Conservation (phyloP, 306 rosid genomes). For the Phaseolus lunatus region DNA sequence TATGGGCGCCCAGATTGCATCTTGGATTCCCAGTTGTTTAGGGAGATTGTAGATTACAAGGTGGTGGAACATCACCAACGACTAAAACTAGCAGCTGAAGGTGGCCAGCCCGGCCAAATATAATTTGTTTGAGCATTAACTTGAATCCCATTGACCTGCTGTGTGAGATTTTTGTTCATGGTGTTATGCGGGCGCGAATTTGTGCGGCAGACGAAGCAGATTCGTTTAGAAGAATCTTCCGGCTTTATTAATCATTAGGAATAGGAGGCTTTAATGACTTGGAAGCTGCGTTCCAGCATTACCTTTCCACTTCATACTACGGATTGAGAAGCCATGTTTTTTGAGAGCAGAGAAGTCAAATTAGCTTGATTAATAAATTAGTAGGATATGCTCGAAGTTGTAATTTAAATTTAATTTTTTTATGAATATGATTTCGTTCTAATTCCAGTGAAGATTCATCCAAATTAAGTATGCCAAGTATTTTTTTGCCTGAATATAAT, state of each 20-base stretch:
- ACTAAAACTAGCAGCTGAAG: slow-evolving; percentile 82
- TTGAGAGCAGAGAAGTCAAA: slow-evolving; percentile 14
- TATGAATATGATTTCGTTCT: not conserved
- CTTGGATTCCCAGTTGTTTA: slow-evolving; percentile 78
- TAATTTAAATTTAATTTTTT: slow-evolving; percentile 27
- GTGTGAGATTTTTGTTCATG: slow-evolving; percentile 1
- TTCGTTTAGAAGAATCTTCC: slow-evolving; percentile 22
- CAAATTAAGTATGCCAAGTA: not conserved
- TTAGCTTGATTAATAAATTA: slow-evolving; percentile 3
- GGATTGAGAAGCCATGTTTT: slow-evolving; percentile 33
- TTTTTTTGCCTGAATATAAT: not conserved
- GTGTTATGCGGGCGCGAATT: slow-evolving; percentile 14
- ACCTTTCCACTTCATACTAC: slow-evolving; percentile 24
- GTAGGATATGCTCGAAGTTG: slow-evolving; percentile 22
- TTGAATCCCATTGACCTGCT: slow-evolving; percentile 18
- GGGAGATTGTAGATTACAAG: slow-evolving; percentile 88
- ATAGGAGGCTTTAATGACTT: not conserved
- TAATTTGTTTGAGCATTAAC: slow-evolving; percentile 12
- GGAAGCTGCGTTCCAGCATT: slow-evolving; percentile 29
- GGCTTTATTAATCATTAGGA: not conserved
- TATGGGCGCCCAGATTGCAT: slow-evolving; percentile 87
- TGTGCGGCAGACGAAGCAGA: slow-evolving; percentile 20
- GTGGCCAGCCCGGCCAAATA: slow-evolving; percentile 56
- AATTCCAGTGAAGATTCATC: slow-evolving; percentile 4
- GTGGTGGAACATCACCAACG: slow-evolving; percentile 93